phyloP scores from a whole-genome alignment of 78 protist genomes.

The Cavenderia fasciculata region DNA sequence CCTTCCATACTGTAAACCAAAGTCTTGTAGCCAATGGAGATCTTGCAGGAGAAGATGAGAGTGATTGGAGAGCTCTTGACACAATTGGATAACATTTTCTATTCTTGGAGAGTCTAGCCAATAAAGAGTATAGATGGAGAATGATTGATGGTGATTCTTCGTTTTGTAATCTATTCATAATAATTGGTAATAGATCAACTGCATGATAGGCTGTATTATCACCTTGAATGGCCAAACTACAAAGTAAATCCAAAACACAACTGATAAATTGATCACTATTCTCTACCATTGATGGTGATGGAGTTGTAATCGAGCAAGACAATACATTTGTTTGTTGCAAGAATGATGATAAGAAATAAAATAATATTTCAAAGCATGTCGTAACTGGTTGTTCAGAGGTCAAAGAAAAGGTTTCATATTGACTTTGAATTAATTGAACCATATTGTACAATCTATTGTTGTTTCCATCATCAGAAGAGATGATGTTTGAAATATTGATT shows the following conservation, averaged over 20 bases:
- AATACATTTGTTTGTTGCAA: not conserved
- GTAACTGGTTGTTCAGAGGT: not conserved
- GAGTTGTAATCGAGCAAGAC: too few species aligned
- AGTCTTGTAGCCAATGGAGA: not conserved
- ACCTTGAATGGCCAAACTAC: too few species aligned
- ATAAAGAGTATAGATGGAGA: not conserved
- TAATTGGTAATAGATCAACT: not conserved
- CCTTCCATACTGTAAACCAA: not conserved
- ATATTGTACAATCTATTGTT: too few species aligned
- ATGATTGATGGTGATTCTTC: not conserved
- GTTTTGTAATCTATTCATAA: not conserved
- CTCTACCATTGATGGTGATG: too few species aligned
- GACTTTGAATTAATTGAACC: not conserved
- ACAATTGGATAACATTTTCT: conserved; percentile 5
- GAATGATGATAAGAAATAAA: not conserved
- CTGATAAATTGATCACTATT: too few species aligned
- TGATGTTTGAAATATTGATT: too few species aligned
- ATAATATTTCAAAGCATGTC: not conserved
- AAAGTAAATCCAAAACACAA: too few species aligned
- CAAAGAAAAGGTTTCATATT: not conserved
- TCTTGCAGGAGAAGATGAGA: not conserved
- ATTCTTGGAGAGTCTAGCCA: not conserved
- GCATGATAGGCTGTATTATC: not conserved
- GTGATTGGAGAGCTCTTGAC: not conserved
- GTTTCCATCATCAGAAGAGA: too few species aligned